Percentiles rank a stretch among this genome's conserved stretches.
These are phyloP conservation scores for Pterocarpus macrocarpus DNA, from an alignment of 306 rosid species.

Conservation along the genomic window DNA sequence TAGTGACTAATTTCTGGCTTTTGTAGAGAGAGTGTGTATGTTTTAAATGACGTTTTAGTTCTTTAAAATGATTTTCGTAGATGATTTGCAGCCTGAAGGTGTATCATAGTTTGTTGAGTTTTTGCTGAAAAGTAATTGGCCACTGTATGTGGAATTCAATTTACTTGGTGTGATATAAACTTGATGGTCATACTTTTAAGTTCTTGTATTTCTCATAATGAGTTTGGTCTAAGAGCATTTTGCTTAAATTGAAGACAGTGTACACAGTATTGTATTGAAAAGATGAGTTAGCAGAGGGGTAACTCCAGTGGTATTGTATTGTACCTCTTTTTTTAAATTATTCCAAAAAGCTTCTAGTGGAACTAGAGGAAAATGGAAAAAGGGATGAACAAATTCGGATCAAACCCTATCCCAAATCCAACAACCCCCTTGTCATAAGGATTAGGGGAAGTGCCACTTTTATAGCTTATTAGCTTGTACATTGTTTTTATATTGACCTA, in stretches of 20 bases:
- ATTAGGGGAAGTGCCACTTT: no score
- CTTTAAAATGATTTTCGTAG: constrained; percentile 24
- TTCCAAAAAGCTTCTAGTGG: no score
- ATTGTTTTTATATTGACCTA: background rate
- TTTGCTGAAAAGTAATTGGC: constrained; percentile 31
- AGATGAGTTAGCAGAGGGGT: no score
- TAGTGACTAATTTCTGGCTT: constrained; percentile 36
- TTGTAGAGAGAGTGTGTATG: background rate
- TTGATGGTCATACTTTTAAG: constrained; percentile 21
- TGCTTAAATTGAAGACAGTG: background rate
- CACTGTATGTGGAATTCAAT: background rate
- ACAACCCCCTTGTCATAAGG: no score
- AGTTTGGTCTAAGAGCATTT: constrained; percentile 15
- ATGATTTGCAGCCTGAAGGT: constrained; percentile 22
- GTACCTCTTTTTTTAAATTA: constrained; percentile 15
- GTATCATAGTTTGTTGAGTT: constrained; percentile 9
- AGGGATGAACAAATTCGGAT: no score
- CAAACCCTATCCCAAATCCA: no score
- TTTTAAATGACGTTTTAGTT: constrained; percentile 30
- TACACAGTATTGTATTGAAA: background rate
- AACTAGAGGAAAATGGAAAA: no score
- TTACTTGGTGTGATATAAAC: constrained; percentile 18
- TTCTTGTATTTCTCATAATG: constrained; percentile 27
- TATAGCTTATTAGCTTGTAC: no score
- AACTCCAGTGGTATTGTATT: constrained; percentile 7